Evolutionary conservation across 495 filamentous ascomycete species (phyloP).

Genomic region (Penicillium angulare): DNA sequence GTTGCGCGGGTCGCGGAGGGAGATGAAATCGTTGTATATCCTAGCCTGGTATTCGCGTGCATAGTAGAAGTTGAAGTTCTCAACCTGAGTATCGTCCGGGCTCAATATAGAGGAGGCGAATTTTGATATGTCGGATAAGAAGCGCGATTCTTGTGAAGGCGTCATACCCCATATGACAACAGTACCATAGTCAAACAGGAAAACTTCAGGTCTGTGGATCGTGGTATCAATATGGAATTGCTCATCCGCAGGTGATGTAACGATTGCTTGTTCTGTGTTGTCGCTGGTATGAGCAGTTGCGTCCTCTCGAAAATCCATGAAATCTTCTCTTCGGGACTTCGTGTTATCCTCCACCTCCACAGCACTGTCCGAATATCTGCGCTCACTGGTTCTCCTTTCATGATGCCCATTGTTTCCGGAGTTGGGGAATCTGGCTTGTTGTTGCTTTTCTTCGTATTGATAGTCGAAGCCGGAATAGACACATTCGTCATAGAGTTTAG

Average conservation of each 20-base stretch:
- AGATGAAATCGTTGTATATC: constrained; percentile 99
- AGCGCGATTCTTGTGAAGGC: constrained; percentile 74
- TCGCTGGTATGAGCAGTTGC: constrained; percentile 28
- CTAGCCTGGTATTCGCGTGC: constrained; percentile 94
- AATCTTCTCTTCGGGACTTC: constrained; percentile 48
- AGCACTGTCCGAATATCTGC: constrained; percentile 63
- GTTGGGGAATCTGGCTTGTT: constrained; percentile 19
- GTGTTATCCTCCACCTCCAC: constrained; percentile 56
- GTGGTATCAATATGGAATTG: constrained; percentile 52
- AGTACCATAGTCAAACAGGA: constrained; percentile 97
- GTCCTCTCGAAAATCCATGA: constrained; percentile 51
- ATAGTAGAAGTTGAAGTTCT: constrained; percentile 99
- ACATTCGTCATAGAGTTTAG: constrained; percentile 94
- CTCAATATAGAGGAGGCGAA: constrained; percentile 89
- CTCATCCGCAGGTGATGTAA: constrained; percentile 22
- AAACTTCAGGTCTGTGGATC: constrained; percentile 90
- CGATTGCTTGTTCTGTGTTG: constrained; percentile 25
- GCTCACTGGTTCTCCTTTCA: constrained; percentile 47
- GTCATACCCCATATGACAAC: constrained; percentile 99
- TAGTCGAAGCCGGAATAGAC: constrained; percentile 94
- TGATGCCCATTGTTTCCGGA: constrained; percentile 28
- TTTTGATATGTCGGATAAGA: constrained; percentile 92
- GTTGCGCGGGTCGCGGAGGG: constrained; percentile 83
- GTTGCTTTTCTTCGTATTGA: constrained; percentile 43
- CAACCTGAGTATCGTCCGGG: constrained; percentile 85